phyloP scores from a whole-genome alignment of 1,284 basidiomycete species.

The Volvariella surrecta region DNA sequence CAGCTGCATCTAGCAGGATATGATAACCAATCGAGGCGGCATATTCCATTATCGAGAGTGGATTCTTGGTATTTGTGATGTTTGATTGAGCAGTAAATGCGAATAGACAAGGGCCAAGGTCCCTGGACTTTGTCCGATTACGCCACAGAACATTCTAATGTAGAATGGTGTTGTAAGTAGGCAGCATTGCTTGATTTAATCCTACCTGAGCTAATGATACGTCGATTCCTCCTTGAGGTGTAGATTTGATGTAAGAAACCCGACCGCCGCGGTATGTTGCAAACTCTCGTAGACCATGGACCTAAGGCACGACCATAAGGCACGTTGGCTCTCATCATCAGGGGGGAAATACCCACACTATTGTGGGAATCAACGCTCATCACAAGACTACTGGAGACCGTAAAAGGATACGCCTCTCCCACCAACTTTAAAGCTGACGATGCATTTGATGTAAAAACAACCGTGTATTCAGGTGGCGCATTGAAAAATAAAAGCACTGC shows the following conservation, averaged over 20 bases:
- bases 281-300: conserved; percentile 74
- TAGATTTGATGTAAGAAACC: conserved; percentile 61
- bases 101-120: conserved; percentile 48
- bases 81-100: conserved; percentile 74
- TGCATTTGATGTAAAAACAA: conserved; percentile 77
- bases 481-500: conserved; percentile 68
- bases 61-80: conserved; percentile 60
- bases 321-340: neutral
- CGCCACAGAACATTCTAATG: conserved; percentile 33
- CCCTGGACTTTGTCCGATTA: conserved; percentile 33
- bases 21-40: conserved; percentile 64
- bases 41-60: conserved; percentile 46
- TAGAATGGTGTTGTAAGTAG: too few relatives aligned
- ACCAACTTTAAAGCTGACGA: conserved; percentile 73
- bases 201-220: conserved; percentile 47
- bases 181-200: too few relatives aligned
- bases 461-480: conserved; percentile 63
- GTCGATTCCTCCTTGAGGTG: conserved; percentile 54
- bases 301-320: conserved; percentile 17
- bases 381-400: conserved; percentile 44
- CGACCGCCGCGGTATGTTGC: conserved; percentile 45
- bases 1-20: conserved; percentile 72
- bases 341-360: conserved; percentile 33
- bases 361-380: conserved; percentile 75
- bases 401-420: conserved; percentile 73